phyloP scores from a whole-genome alignment of 176 grass and related monocot genomes.

The Avena insularis region DNA sequence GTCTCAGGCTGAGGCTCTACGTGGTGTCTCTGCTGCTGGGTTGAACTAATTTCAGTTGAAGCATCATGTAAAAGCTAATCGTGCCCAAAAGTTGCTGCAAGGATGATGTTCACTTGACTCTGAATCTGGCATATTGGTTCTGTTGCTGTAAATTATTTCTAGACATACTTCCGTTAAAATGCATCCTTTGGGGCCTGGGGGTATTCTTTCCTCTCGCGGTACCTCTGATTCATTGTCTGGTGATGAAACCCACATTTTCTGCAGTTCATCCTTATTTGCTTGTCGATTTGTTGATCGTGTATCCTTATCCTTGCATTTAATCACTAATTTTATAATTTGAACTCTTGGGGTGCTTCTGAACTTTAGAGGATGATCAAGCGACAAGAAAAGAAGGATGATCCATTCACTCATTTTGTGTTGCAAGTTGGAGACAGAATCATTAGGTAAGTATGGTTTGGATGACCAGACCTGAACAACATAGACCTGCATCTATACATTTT shows the following conservation, averaged over 20 bases:
- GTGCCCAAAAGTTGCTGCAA: conserved; percentile 3
- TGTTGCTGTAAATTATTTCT: conserved; percentile 36
- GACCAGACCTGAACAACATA: no score
- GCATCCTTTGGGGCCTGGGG: not conserved
- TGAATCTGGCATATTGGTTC: not conserved
- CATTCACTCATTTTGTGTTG: not conserved
- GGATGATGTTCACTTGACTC: conserved; percentile 1
- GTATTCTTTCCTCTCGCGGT: not conserved
- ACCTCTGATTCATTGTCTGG: conserved; percentile 3
- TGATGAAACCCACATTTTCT: not conserved
- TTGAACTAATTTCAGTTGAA: conserved; percentile 21
- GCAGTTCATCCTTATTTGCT: not conserved
- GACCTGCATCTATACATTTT: no score
- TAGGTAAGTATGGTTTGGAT: not conserved
- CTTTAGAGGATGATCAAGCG: not conserved
- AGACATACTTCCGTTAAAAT: not conserved
- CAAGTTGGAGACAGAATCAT: conserved; percentile 4
- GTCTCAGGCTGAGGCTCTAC: conserved; percentile 61
- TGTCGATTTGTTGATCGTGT: not conserved
- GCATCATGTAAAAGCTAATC: conserved; percentile 39
- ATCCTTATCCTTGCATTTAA: not conserved
- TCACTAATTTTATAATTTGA: not conserved
- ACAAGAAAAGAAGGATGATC: not conserved
- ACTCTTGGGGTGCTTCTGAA: not conserved
- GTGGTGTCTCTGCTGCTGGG: not conserved